phyloP scores from a whole-genome alignment of 495 filamentous ascomycete genomes.

The Penicillium lividum region DNA sequence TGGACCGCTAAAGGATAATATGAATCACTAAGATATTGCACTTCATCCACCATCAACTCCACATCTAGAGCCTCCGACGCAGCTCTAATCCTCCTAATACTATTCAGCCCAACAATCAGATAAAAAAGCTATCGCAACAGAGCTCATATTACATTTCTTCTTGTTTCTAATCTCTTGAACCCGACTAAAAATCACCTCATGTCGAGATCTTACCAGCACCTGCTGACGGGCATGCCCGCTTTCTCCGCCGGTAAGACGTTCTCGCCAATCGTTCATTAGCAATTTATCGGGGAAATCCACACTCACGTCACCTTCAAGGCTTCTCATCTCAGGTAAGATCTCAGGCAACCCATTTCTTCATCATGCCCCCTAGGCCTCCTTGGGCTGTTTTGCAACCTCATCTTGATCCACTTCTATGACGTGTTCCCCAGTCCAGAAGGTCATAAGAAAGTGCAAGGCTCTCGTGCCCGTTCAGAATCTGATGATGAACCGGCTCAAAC shows the following conservation, averaged over 20 bases:
- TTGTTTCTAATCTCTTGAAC: constrained; percentile 61
- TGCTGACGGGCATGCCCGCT: neutral
- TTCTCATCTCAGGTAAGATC: too few species aligned
- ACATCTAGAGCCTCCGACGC: constrained; percentile 49
- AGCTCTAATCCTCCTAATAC: constrained; percentile 56
- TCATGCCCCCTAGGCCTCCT: too few species aligned
- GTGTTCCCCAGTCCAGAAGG: too few species aligned
- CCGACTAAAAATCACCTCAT: constrained; percentile 50
- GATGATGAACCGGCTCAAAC: too few species aligned
- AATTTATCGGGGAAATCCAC: too few species aligned
- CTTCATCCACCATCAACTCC: constrained; percentile 55
- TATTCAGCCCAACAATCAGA: constrained; percentile 64
- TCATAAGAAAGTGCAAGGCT: too few species aligned
- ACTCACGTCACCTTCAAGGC: too few species aligned
- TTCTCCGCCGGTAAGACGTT: neutral
- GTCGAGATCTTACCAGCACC: neutral
- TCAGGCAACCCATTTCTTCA: too few species aligned
- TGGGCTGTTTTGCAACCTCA: too few species aligned
- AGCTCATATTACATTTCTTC: constrained; percentile 56
- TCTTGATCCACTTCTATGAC: too few species aligned
- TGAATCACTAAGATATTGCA: constrained; percentile 58
- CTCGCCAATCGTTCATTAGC: too few species aligned
- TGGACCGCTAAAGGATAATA: constrained; percentile 45
- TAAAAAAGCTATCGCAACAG: constrained; percentile 63
- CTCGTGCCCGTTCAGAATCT: too few species aligned